phyloP scores from a whole-genome alignment of 1,139 yeast species.

The Kurtzmaniella quercitrusa region DNA sequence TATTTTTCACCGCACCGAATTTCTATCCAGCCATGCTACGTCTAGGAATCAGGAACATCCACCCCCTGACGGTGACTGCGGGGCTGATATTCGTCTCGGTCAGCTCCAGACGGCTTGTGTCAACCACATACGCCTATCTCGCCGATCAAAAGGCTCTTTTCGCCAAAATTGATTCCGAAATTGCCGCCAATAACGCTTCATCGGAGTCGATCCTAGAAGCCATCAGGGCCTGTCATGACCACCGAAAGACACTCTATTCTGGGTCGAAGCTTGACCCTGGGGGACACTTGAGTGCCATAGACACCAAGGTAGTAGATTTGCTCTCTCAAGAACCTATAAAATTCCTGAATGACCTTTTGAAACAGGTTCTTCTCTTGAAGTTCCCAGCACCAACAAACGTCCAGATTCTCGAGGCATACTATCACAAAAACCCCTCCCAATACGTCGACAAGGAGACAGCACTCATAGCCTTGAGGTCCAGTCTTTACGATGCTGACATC shows the following conservation, averaged over 20 bases:
- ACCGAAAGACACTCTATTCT: constrained; percentile 15
- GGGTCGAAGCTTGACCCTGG: constrained; percentile 17
- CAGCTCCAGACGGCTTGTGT: not conserved
- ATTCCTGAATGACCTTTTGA: constrained; percentile 23
- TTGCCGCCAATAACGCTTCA: constrained; percentile 2
- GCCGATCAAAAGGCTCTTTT: constrained; percentile 11
- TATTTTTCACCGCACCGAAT: constrained; percentile 4
- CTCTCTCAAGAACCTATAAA: constrained; percentile 17
- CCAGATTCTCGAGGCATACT: constrained; percentile 29
- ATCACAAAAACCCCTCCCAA: constrained; percentile 28
- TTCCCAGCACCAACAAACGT: constrained; percentile 29
- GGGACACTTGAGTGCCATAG: constrained; percentile 17
- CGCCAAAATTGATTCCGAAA: constrained; percentile 10
- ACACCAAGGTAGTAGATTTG: constrained; percentile 17
- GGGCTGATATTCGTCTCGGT: not conserved
- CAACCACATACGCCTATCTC: constrained; percentile 9
- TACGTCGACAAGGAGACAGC: constrained; percentile 43
- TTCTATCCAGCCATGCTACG: not conserved
- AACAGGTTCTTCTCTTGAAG: constrained; percentile 27
- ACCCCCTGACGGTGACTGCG: not conserved
- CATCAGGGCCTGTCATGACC: constrained; percentile 18
- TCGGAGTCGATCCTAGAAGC: constrained; percentile 11
- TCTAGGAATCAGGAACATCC: not conserved
- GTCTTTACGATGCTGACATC: constrained; percentile 58
- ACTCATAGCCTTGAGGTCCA: constrained; percentile 57